Percentiles rank a stretch among this genome's conserved stretches.
Evolutionary conservation across 2,329 filamentous ascomycete species (phyloP).

Genomic region (Pseudogymnoascus sp.): DNA sequence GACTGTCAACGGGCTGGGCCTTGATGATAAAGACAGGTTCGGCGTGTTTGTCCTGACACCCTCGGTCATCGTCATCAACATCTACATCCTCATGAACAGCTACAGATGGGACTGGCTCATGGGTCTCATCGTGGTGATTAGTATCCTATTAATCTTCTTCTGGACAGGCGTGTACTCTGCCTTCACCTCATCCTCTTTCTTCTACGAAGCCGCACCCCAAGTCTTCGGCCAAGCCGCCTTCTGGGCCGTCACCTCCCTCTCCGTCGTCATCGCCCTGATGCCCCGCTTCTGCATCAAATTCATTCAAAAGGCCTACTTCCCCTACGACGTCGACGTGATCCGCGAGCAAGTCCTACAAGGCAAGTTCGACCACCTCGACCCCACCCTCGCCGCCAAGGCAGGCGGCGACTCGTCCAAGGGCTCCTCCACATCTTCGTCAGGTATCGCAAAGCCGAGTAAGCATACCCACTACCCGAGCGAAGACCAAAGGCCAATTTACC

Average conservation of each 20-base stretch:
- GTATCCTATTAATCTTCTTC: constrained; percentile 81
- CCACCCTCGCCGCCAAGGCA: neutral
- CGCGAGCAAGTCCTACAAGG: constrained; percentile 83
- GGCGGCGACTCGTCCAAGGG: constrained; percentile 34
- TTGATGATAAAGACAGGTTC: constrained; percentile 75
- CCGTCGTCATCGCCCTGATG: constrained; percentile 72
- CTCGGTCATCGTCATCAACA: constrained; percentile 80
- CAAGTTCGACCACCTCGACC: constrained; percentile 64
- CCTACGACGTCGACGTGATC: constrained; percentile 89
- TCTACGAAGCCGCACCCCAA: constrained; percentile 72
- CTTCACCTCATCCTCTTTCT: constrained; percentile 43
- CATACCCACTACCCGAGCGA: constrained; percentile 58
- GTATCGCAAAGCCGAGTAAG: constrained; percentile 40
- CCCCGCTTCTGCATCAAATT: constrained; percentile 82
- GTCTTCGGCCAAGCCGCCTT: constrained; percentile 76
- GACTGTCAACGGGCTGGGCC: constrained; percentile 60
- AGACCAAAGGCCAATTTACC: constrained; percentile 86
- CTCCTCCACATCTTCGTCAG: constrained; percentile 50
- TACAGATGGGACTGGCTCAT: constrained; percentile 99
- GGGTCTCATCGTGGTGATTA: constrained; percentile 70
- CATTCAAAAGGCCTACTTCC: constrained; percentile 88
- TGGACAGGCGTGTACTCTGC: constrained; percentile 81
- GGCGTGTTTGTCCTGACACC: constrained; percentile 80
- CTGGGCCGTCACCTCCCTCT: constrained; percentile 76
- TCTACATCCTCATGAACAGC: constrained; percentile 91